A percentile compares a stretch with the other conserved stretches of the same genome.
Conservation (phyloP, 371 early-diverging fungal species). For the Mortierella sp. region DNA sequence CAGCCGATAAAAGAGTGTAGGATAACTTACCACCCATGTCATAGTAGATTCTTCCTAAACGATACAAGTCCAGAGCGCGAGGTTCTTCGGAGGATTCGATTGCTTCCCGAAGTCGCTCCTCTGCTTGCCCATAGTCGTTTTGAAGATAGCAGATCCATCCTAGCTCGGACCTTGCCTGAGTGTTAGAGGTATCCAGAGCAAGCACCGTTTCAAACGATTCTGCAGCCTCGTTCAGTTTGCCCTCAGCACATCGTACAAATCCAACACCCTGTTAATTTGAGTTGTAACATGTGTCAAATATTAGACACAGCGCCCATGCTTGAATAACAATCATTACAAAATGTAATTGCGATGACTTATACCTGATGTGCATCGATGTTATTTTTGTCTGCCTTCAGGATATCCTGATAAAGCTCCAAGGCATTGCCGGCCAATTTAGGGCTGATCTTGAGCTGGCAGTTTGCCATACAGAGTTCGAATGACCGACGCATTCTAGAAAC, state of each 20-base stretch:
- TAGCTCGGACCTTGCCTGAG: slow-evolving; percentile 64
- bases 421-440: slow-evolving; percentile 65
- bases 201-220: slow-evolving; percentile 64
- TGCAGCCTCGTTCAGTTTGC: slow-evolving; percentile 66
- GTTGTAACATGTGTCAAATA: too few relatives aligned
- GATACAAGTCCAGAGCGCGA: slow-evolving; percentile 68
- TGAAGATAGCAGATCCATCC: slow-evolving; percentile 74
- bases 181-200: slow-evolving; percentile 58
- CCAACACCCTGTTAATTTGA: slow-evolving; percentile 48
- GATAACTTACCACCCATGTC: slow-evolving; percentile 71
- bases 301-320: too few relatives aligned
- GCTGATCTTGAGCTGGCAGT: slow-evolving; percentile 68
- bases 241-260: slow-evolving; percentile 29
- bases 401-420: slow-evolving; percentile 61
- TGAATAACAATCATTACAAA: too few relatives aligned
- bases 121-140: slow-evolving; percentile 65
- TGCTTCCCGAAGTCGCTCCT: slow-evolving; percentile 64
- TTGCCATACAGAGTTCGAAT: slow-evolving; percentile 72
- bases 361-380: slow-evolving; percentile 66
- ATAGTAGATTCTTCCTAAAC: slow-evolving; percentile 86
- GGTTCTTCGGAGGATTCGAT: slow-evolving; percentile 58
- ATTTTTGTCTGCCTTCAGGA: slow-evolving; percentile 61
- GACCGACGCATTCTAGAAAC: slow-evolving; percentile 61
- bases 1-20: neutral
- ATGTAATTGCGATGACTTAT: neutral